Evolutionary conservation across 768 basidiomycete genomes (phyloP), one percentile per base, ranked within the genome.

Genomic region (Suillus ampliporus): DNA sequence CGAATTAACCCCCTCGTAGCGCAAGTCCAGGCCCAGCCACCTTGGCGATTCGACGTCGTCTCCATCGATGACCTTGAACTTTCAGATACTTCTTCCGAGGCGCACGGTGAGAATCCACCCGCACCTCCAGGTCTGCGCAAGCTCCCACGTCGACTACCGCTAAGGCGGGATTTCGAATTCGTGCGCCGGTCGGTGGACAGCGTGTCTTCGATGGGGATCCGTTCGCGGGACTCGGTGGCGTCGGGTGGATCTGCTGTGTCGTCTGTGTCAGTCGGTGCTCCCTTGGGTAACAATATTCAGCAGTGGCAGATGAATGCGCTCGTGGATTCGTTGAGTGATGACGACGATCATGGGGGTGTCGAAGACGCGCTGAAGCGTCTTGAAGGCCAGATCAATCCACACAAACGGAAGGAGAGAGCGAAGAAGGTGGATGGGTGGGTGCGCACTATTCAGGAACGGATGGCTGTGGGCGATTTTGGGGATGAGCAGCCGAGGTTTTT

Each of bases 401-500:
- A 86, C 63, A 83, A 85, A 69, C 86, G 90, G 71, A 80, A 86
- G 65, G 90, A 87, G 67, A 92, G 89, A 68, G 84, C 84, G 40
- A 82, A 82, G 53, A 93, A 94, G 72, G 91, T 95, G 4, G 88
- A 94, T 71, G 86, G 87, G 3, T 94, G 93, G 93, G 86, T 94
- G 53, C 84, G 84, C 65, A 84, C 83, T 13, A 89, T 94, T 38
- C 86, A 86, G 67, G 83, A 88, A 57, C 83, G 92, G 34, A 78
- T 90, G 74, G 83, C 80, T 9, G 83, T 82, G 21, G 88, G 88
- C 0, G 88, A 89, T 65, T 89, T 89, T 71, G 81, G 82, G 4
- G 76, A 86, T 66, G 89, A 88, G 62, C 80, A 73, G n/a, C 83
- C 87, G n/a, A 77, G 83, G 40, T 86, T 85, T 68, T 83, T 83